Conservation (phyloP, 2,329 filamentous ascomycete species). For the Monilinia polystroma region DNA sequence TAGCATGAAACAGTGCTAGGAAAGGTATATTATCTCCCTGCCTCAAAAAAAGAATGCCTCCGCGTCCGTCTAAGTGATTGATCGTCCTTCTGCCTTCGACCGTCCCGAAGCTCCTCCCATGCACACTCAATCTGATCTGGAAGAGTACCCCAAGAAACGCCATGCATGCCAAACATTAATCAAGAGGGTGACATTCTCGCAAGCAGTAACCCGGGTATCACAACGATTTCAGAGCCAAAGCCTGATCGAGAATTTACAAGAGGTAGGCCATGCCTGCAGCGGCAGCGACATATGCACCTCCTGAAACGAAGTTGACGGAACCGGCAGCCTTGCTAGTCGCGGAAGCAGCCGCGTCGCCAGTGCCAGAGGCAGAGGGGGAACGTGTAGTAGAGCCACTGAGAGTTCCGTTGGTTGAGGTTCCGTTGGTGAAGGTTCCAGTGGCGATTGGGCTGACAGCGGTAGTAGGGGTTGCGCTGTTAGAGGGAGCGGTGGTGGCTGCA, state of each 20-base stretch:
- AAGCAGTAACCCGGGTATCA: constrained; percentile 21
- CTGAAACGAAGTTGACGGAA: constrained; percentile 15
- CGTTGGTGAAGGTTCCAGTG: constrained; percentile 19
- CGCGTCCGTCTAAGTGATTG: constrained; percentile 16
- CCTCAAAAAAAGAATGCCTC: constrained; percentile 10
- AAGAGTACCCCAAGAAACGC: constrained; percentile 15
- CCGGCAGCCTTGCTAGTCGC: constrained; percentile 18
- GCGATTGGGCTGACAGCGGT: constrained; percentile 3
- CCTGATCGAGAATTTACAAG: constrained; percentile 14
- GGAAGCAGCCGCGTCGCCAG: not conserved
- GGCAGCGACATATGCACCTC: constrained; percentile 15
- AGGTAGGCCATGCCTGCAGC: constrained; percentile 23
- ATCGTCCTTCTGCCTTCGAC: constrained; percentile 13
- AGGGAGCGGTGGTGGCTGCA: constrained; percentile 25
- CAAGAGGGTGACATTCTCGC: constrained; percentile 20
- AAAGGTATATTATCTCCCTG: constrained; percentile 16
- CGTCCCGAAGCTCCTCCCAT: constrained; percentile 17
- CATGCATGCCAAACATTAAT: constrained; percentile 22
- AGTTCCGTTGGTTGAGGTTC: constrained; percentile 17
- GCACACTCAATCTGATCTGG: constrained; percentile 14
- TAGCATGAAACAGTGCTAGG: constrained; percentile 19
- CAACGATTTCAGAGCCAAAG: constrained; percentile 18
- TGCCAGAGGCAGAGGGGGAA: not conserved
- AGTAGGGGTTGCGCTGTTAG: constrained; percentile 18
- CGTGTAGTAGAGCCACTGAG: constrained; percentile 4